Evolutionary conservation across 1,139 yeast genomes (phyloP).

Genomic region (Scheffersomyces quercinus): DNA sequence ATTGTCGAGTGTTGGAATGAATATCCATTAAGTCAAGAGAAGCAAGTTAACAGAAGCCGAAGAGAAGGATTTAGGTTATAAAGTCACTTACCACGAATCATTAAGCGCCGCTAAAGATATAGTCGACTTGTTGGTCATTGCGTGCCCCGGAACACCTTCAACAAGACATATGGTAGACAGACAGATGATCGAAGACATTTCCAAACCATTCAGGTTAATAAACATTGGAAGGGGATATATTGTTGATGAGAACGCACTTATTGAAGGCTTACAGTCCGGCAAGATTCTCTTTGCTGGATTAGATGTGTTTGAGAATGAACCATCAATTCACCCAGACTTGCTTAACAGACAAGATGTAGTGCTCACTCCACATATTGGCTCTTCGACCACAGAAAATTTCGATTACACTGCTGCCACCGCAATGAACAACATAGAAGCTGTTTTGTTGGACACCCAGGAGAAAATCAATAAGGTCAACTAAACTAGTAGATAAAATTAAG

Average conservation of each 20-base stretch:
- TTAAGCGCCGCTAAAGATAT: conserved; percentile 25
- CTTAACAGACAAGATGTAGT: conserved; percentile 66
- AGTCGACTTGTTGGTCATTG: conserved; percentile 63
- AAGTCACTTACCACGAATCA: conserved; percentile 16
- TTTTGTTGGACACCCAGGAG: conserved; percentile 5
- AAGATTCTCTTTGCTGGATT: conserved; percentile 73
- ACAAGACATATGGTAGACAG: conserved; percentile 59
- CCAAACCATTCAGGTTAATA: conserved; percentile 59
- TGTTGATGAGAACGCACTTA: conserved; percentile 70
- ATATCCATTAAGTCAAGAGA: conserved; percentile 25
- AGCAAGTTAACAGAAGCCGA: conserved; percentile 12
- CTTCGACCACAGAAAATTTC: conserved; percentile 58
- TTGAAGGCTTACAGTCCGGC: conserved; percentile 66
- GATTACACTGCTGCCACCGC: conserved; percentile 45
- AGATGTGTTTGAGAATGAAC: conserved; percentile 79
- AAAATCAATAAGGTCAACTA: conserved; percentile 5
- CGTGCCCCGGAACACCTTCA: conserved; percentile 65
- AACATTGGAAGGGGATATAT: conserved; percentile 79
- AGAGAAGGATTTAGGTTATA: conserved; percentile 15
- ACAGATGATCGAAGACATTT: conserved; percentile 47
- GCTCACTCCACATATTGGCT: conserved; percentile 76
- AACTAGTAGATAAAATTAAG: background rate
- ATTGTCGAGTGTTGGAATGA: conserved; percentile 23
- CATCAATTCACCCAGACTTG: conserved; percentile 53
- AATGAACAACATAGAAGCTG: conserved; percentile 9